Percentiles rank a stretch among this genome's conserved stretches.
Evolutionary conservation across 208 protist genomes (phyloP).

Genomic region (Acanthamoeba culbertsoni): DNA sequence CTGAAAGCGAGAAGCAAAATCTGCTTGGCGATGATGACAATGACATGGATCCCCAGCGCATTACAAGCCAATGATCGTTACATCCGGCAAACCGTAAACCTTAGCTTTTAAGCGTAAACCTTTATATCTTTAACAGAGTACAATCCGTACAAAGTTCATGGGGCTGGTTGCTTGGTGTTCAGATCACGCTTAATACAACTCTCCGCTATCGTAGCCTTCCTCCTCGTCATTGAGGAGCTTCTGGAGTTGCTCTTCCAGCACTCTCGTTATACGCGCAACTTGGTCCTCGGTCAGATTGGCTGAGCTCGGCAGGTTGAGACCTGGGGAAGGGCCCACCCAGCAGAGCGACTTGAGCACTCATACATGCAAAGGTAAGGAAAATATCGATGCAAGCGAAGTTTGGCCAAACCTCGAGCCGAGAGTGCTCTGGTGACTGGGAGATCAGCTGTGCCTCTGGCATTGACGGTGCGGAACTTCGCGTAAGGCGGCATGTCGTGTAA

Average conservation of each 20-base stretch:
- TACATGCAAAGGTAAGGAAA: neutral
- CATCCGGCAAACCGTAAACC: no score
- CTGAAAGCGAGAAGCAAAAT: neutral
- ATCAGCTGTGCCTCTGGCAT: neutral
- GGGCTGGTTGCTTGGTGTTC: neutral
- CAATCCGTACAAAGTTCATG: no score
- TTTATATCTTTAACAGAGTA: no score
- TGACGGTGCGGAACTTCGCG: neutral
- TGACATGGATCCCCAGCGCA: no score
- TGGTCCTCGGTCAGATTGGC: neutral
- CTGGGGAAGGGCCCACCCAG: no score
- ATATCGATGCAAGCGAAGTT: no score
- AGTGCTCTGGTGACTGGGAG: neutral
- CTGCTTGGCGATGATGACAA: no score
- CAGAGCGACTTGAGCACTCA: no score
- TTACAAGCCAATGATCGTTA: no score
- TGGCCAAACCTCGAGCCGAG: neutral
- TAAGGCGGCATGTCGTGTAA: neutral
- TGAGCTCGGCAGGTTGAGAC: neutral
- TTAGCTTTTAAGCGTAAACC: no score
- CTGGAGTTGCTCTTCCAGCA: neutral
- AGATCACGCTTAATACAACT: neutral
- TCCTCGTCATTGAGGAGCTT: neutral
- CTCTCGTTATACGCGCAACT: neutral
- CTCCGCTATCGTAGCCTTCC: neutral